phyloP scores from a whole-genome alignment of 2,329 filamentous ascomycete species.

The Dissoconium aciculare region DNA sequence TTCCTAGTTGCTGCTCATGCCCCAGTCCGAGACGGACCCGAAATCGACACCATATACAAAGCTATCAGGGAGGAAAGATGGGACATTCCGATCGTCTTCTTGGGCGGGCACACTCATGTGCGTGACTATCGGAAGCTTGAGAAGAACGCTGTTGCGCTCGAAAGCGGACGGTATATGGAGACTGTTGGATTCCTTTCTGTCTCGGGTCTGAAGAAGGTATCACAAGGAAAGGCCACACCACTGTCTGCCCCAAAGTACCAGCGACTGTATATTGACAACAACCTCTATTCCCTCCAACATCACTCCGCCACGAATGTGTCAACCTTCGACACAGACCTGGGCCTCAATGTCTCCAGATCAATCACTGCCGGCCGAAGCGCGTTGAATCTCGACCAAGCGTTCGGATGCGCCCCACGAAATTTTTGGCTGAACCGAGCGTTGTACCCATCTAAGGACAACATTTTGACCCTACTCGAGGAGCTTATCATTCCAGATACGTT shows the following conservation, averaged over 20 bases:
- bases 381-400: constrained; percentile 56
- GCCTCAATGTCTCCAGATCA: constrained; percentile 52
- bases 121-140: constrained; percentile 74
- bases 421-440: constrained; percentile 69
- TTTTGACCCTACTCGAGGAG: constrained; percentile 68
- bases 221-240: constrained; percentile 24
- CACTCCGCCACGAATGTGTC: constrained; percentile 59
- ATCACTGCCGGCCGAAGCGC: constrained; percentile 56
- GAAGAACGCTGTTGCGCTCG: constrained; percentile 59
- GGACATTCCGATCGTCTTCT: constrained; percentile 77
- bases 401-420: constrained; percentile 69
- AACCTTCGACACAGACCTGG: constrained; percentile 62
- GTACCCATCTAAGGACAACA: constrained; percentile 58
- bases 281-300: constrained; percentile 67
- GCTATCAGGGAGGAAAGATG: constrained; percentile 63
- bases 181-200: constrained; percentile 90
- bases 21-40: constrained; percentile 56
- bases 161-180: constrained; percentile 85
- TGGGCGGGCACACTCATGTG: constrained; percentile 82
- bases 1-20: constrained; percentile 82
- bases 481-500: constrained; percentile 51
- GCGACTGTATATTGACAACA: constrained; percentile 85
- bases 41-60: constrained; percentile 63
- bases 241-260: constrained; percentile 43
- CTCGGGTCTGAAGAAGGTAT: constrained; percentile 50